phyloP scores from a whole-genome alignment of 768 basidiomycete species.

The Auriscalpium orientale region DNA sequence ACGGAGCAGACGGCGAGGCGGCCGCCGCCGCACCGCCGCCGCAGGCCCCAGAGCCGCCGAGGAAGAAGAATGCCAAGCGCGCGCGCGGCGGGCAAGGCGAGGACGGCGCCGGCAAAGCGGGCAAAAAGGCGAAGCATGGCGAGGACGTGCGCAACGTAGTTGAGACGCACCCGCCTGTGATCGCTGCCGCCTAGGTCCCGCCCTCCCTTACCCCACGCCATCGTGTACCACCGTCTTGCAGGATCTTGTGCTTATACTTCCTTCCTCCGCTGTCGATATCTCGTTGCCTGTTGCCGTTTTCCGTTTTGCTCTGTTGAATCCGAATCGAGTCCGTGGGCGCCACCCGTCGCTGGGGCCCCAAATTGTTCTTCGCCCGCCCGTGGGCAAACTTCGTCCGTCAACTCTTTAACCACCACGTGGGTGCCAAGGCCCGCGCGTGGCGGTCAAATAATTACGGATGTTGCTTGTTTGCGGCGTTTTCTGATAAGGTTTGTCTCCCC shows the following conservation, averaged over 20 bases:
- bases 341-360: background rate
- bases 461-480: background rate
- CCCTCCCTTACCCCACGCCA: background rate
- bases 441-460: constrained; percentile 11
- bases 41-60: constrained; percentile 6
- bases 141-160: background rate
- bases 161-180: constrained; percentile 13
- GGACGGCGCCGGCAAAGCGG: constrained; percentile 19
- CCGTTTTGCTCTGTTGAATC: background rate
- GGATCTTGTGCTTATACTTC: background rate
- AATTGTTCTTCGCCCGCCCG: background rate
- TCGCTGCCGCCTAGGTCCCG: constrained; percentile 10
- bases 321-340: background rate
- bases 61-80: constrained; percentile 25
- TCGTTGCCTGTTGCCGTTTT: background rate
- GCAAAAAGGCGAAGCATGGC: constrained; percentile 25
- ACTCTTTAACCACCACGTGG: constrained; percentile 8
- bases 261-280: background rate
- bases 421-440: constrained; percentile 7
- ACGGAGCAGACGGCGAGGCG: constrained; percentile 14
- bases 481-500: too few relatives aligned
- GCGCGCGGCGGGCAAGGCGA: constrained; percentile 22
- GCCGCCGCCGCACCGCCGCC: constrained; percentile 4
- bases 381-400: background rate
- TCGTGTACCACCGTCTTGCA: too few relatives aligned